These are phyloP conservation scores for Hymenoscyphus fraxineus DNA, from an alignment of 2,329 filamentous ascomycete species.

Conservation along the genomic window DNA sequence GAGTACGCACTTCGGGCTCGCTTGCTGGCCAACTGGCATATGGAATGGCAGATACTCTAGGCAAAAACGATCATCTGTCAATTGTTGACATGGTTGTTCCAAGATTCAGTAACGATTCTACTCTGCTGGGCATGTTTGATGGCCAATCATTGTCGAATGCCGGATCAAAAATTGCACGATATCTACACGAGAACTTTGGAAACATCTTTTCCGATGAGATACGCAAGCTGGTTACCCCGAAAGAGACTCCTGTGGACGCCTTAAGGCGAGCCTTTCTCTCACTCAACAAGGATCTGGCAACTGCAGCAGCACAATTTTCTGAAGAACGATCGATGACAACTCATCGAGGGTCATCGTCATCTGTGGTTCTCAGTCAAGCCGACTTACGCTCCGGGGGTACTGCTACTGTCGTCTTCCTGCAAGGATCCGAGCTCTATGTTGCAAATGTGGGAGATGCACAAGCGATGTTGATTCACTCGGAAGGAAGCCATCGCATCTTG, in stretches of 20 bases:
- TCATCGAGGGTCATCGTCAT: conserved; percentile 67
- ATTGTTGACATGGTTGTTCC: conserved; percentile 95
- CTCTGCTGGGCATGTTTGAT: conserved; percentile 91
- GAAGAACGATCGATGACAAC: conserved; percentile 66
- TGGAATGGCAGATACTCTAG: conserved; percentile 94
- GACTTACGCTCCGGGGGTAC: conserved; percentile 88
- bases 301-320: conserved; percentile 73
- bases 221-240: conserved; percentile 59
- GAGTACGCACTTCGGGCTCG: conserved; percentile 95
- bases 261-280: conserved; percentile 80
- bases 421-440: conserved; percentile 85
- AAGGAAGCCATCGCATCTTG: conserved; percentile 77
- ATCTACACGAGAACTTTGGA: conserved; percentile 92
- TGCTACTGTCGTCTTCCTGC: conserved; percentile 85
- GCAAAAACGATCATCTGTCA: conserved; percentile 89
- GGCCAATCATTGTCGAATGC: conserved; percentile 84
- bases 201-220: conserved; percentile 79
- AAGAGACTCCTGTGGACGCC: conserved; percentile 78
- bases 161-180: conserved; percentile 95
- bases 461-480: conserved; percentile 89
- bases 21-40: conserved; percentile 87
- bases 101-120: conserved; percentile 85
- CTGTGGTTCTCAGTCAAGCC: conserved; percentile 79
- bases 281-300: conserved; percentile 91
- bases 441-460: conserved; percentile 95